These are phyloP conservation scores for Chlamydomonas sp. DNA, from an alignment of 139 green algal species.

Conservation along the genomic window DNA sequence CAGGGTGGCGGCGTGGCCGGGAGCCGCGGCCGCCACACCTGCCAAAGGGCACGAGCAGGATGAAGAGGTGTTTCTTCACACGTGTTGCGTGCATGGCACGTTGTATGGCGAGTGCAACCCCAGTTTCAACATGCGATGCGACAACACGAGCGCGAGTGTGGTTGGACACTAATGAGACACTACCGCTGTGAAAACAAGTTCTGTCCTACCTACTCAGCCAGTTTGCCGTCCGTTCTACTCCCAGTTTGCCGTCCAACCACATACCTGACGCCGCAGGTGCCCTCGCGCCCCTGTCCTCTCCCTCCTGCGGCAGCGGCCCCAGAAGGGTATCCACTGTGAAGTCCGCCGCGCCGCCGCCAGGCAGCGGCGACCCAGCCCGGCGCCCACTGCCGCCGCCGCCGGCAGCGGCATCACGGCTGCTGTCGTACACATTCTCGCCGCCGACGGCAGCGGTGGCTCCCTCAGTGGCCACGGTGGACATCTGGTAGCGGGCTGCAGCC, in stretches of 20 bases:
- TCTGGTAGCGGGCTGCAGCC: not conserved
- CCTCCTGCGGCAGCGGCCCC: not conserved
- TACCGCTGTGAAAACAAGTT: no score
- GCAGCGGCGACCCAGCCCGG: not conserved
- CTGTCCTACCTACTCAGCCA: no score
- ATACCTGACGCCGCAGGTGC: not conserved
- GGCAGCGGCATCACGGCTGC: not conserved
- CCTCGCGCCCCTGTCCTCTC: not conserved
- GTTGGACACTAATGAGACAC: no score
- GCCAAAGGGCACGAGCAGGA: no score
- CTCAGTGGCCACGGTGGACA: not conserved
- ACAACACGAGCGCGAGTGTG: no score
- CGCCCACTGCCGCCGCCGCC: not conserved
- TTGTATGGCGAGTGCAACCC: no score
- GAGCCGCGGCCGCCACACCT: no score
- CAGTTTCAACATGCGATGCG: no score
- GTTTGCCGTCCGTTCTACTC: no score
- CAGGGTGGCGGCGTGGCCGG: no score
- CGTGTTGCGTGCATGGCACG: no score
- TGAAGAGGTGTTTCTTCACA: no score
- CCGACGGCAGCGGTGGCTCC: not conserved
- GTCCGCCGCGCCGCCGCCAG: conserved; percentile 1
- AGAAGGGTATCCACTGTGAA: conserved; percentile 18
- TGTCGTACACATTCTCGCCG: not conserved
- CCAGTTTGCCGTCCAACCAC: not conserved